A percentile compares a stretch with the other conserved stretches of the same genome.
These are phyloP conservation scores for Arachnomyces sp. DNA, from an alignment of 2,329 filamentous ascomycete genomes.

Conservation along the genomic window DNA sequence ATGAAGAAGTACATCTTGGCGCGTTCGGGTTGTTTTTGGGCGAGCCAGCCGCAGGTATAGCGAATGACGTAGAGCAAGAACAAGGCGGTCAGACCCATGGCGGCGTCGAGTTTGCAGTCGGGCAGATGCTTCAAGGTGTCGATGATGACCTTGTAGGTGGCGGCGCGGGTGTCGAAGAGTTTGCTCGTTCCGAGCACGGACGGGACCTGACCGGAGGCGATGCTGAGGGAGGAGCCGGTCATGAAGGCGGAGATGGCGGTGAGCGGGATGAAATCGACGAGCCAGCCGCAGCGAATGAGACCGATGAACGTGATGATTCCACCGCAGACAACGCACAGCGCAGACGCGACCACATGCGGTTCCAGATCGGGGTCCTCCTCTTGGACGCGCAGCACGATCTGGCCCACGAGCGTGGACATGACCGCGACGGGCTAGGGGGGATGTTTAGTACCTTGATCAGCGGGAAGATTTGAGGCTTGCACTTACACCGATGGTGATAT, in stretches of 20 bases:
- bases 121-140: conserved; percentile 69
- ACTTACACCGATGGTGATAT: conserved; percentile 89
- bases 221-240: conserved; percentile 90
- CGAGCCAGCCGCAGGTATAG: conserved; percentile 54
- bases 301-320: conserved; percentile 72
- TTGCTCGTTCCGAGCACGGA: conserved; percentile 67
- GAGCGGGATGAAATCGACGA: conserved; percentile 88
- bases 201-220: conserved; percentile 75
- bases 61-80: conserved; percentile 71
- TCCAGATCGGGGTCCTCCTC: conserved; percentile 48
- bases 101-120: conserved; percentile 65
- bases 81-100: conserved; percentile 79
- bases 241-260: conserved; percentile 91
- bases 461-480: conserved; percentile 3
- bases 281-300: conserved; percentile 72
- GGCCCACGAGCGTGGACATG: conserved; percentile 83
- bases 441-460: conserved; percentile 2
- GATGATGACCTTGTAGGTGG: conserved; percentile 77
- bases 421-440: conserved; percentile 72
- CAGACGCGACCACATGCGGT: conserved; percentile 63
- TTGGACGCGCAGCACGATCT: conserved; percentile 62
- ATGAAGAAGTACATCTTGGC: conserved; percentile 80
- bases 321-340: conserved; percentile 70
- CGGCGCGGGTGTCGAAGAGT: conserved; percentile 61
- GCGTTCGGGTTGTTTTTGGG: conserved; percentile 60